Evolutionary conservation across 2,329 filamentous ascomycete genomes (phyloP), one percentile per base, ranked within the genome.

Genomic region (Exophiala alcalophila): DNA sequence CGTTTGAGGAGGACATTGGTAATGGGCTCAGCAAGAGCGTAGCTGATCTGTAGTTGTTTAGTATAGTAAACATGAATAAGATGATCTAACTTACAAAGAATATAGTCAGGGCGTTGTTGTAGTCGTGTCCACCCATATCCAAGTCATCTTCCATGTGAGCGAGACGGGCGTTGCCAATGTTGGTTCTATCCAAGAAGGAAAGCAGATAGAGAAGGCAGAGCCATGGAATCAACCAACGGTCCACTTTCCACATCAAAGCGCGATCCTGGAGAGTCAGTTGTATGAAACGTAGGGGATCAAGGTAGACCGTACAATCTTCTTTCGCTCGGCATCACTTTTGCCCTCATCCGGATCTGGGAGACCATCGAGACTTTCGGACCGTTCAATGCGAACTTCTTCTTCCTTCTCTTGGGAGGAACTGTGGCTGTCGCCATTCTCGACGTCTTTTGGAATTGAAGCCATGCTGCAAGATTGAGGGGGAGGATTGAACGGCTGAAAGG

Each of bases 1-100:
- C 73, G 76, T 66, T 92, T 94, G 45, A 94, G 79, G 15, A 94
- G 65, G 31, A 91, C 71, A 61, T 94, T 94, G 48, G 86, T 88
- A 24, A 89, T 56, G 0, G 65, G 66, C 56, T 91, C 87, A 50
- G 87, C 88, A 25, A 89, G 65, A 2, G 85, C 76, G 61, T 94
- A 94, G 1, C 84, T 88, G 35, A 94, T 73, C 67, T 94, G 8
- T 14, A 8, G 1, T 84, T 88, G 35, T 94, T 73, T 67, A 94
- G 8, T 14, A 8, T 9, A 94, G 69, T 94, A 94, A 55, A 92
- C 20, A 31, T 12, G 25, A 11, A 24, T 32, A 24, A n/a, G 28
- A 18, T 16, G 20, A 5, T n/a, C 11, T 20, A 34, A 29, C 42
- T 40, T 10, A 52, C 71, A 52, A 74, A 73, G 57, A 77, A 77